phyloP scores from a whole-genome alignment of 108 stramenopile genomes.

The Phaeodactylum tricornutum region DNA sequence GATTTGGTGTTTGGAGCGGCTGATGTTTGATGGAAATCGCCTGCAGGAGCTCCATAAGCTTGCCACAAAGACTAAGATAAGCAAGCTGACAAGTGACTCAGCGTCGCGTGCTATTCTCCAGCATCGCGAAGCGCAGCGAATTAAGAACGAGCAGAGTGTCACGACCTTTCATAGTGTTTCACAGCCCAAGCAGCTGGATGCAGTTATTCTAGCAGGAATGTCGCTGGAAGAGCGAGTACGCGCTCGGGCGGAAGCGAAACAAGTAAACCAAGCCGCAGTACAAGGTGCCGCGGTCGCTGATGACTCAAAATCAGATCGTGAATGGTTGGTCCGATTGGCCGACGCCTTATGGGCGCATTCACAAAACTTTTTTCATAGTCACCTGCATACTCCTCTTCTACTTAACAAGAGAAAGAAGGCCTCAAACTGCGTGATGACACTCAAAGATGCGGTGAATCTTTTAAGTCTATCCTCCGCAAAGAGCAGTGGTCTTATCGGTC shows the following conservation, averaged over 20 bases:
- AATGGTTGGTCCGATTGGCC: slow-evolving; percentile 1
- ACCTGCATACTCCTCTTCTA: no score
- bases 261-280: slow-evolving; percentile 4
- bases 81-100: no score
- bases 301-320: not conserved
- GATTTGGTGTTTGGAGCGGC: no score
- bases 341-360: slow-evolving; percentile 5
- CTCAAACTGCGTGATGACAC: slow-evolving; percentile 1
- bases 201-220: no score
- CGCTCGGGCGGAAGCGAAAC: slow-evolving; percentile 8
- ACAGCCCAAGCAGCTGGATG: no score
- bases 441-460: slow-evolving; percentile 1
- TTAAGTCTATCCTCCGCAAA: not conserved
- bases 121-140: no score
- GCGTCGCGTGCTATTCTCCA: no score
- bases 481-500: not conserved
- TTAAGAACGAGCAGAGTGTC: no score
- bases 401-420: slow-evolving; percentile 1
- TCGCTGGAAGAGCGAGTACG: slow-evolving; percentile 11
- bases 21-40: no score
- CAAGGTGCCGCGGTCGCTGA: not conserved
- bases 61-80: no score
- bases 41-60: no score
- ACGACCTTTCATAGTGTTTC: no score
- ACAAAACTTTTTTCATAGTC: not conserved